Evolutionary conservation across 306 rosid genomes (phyloP).

Genomic region (Trifolium pratense): DNA sequence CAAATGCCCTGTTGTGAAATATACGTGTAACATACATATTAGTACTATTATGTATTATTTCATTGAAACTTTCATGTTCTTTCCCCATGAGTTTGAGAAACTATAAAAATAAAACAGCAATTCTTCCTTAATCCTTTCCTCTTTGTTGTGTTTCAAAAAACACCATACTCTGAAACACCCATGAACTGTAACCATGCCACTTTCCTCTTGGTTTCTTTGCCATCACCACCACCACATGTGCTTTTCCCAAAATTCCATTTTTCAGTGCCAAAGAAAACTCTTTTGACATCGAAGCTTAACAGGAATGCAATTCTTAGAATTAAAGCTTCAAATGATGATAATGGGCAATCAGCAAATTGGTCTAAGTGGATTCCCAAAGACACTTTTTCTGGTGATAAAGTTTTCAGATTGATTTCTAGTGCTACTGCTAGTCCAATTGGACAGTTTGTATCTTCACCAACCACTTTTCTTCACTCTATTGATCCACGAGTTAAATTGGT

Average conservation of each 20-base stretch:
- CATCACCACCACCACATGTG: conserved; percentile 21
- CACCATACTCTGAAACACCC: conserved; percentile 33
- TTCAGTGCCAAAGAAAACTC: too few relatives aligned
- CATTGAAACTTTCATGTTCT: too few relatives aligned
- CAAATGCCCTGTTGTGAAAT: conserved; percentile 17
- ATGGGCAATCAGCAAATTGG: conserved; percentile 56
- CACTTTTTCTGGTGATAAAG: conserved; percentile 77
- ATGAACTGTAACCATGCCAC: conserved; percentile 62
- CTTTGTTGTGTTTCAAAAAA: not conserved
- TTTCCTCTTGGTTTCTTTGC: conserved; percentile 45
- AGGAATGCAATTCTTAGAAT: conserved; percentile 41
- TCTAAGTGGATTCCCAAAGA: conserved; percentile 66
- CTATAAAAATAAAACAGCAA: not conserved
- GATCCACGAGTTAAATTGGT: conserved; percentile 94
- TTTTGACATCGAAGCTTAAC: conserved; percentile 25
- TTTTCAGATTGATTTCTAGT: conserved; percentile 73
- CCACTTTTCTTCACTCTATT: conserved; percentile 85
- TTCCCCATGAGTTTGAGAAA: too few relatives aligned
- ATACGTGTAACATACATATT: too few relatives aligned
- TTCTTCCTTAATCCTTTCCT: not conserved
- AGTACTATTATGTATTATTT: too few relatives aligned
- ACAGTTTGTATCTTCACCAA: conserved; percentile 83
- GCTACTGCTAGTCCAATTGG: conserved; percentile 95
- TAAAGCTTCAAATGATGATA: conserved; percentile 61
- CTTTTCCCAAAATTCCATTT: too few relatives aligned